Conservation (phyloP, 1,139 yeast species). For the Candida freyschussii region DNA sequence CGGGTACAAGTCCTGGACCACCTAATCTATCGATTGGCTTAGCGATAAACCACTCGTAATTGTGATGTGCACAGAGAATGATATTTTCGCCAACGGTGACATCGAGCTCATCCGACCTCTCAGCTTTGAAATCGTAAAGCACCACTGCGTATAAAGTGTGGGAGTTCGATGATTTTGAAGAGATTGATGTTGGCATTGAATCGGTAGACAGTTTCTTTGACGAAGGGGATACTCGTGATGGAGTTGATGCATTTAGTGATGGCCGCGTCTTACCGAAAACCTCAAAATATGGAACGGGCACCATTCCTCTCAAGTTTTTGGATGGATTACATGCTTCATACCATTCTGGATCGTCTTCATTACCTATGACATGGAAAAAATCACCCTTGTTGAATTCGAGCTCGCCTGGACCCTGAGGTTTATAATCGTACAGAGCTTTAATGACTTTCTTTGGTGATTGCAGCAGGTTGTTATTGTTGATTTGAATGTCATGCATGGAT, state of each 20-base stretch:
- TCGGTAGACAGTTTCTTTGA: slow-evolving; percentile 18
- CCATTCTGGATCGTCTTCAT: slow-evolving; percentile 66
- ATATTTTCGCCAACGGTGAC: slow-evolving; percentile 83
- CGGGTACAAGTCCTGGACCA: slow-evolving; percentile 96
- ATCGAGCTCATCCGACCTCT: slow-evolving; percentile 81
- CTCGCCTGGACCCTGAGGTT: slow-evolving; percentile 80
- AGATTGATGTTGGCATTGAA: slow-evolving; percentile 16
- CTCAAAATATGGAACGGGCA: slow-evolving; percentile 81
- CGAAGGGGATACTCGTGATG: slow-evolving; percentile 11
- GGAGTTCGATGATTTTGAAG: slow-evolving; percentile 14
- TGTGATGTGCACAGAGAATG: slow-evolving; percentile 92
- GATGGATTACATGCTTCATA: slow-evolving; percentile 89
- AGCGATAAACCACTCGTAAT: slow-evolving; percentile 96
- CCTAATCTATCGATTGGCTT: slow-evolving; percentile 93
- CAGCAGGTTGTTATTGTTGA: slow-evolving; percentile 20
- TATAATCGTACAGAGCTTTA: slow-evolving; percentile 73
- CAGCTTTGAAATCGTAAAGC: slow-evolving; percentile 82
- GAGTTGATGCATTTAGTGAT: slow-evolving; percentile 11
- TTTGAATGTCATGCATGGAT: slow-evolving; percentile 19
- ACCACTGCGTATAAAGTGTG: slow-evolving; percentile 58
- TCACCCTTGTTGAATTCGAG: slow-evolving; percentile 76
- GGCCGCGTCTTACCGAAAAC: slow-evolving; percentile 53
- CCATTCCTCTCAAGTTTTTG: slow-evolving; percentile 73
- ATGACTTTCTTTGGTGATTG: slow-evolving; percentile 71
- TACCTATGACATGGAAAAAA: slow-evolving; percentile 74